Percentiles rank a stretch among this genome's conserved stretches.
Evolutionary conservation across 345 rosid species (phyloP).

Genomic region (Diplotaxis tenuifolia): DNA sequence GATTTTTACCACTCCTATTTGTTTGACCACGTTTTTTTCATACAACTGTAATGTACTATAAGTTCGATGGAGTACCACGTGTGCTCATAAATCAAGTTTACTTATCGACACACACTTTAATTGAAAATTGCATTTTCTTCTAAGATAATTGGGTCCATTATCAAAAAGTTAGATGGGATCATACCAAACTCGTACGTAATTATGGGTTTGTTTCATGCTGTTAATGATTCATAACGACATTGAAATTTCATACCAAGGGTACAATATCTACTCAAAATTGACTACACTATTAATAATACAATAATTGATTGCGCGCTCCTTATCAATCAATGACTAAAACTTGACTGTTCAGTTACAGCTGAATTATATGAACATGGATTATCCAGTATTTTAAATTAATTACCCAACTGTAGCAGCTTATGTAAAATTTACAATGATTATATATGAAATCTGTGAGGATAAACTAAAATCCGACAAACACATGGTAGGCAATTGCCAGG

Average conservation of each 20-base stretch:
- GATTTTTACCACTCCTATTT: not conserved
- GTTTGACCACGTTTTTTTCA: not conserved
- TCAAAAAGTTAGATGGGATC: slow-evolving; percentile 30
- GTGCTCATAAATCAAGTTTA: slow-evolving; percentile 13
- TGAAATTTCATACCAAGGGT: not conserved
- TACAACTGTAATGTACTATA: slow-evolving; percentile 25
- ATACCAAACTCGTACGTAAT: slow-evolving; percentile 31
- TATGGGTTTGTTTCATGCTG: slow-evolving; percentile 12
- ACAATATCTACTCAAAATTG: slow-evolving; percentile 2
- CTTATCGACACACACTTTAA: slow-evolving; percentile 18
- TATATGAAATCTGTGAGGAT: not conserved
- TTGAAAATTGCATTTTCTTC: slow-evolving; percentile 11
- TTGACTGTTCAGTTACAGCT: not conserved
- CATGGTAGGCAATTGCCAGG: slow-evolving; percentile 7
- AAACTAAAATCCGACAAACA: not conserved
- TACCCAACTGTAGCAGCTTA: not conserved
- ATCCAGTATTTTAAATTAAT: not conserved
- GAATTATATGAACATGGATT: not conserved
- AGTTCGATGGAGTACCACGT: slow-evolving; percentile 22
- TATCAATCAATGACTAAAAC: not conserved
- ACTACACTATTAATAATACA: not conserved
- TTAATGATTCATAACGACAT: slow-evolving; percentile 11
- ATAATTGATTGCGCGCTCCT: not conserved
- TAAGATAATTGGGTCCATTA: slow-evolving; percentile 26
- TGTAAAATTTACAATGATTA: not conserved